Evolutionary conservation across 441 rosid genomes (phyloP), one percentile per base, ranked within the genome.

Genomic region (Syzygium malaccense): DNA sequence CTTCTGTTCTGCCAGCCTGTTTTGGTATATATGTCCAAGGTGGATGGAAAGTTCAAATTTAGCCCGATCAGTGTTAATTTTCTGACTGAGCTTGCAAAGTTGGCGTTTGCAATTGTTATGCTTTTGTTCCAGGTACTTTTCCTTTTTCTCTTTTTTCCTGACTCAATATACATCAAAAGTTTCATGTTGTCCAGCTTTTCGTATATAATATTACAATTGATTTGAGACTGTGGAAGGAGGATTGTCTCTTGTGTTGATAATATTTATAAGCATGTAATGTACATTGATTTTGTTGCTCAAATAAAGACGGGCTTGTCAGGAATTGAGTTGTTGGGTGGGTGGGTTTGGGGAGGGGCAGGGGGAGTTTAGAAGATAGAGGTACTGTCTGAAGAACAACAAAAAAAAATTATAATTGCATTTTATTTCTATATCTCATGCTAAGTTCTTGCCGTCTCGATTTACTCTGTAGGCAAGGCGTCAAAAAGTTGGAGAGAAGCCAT

Each of bases 31-130:
- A 97, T 96, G 97, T 97, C 96, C 89, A 97, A 97, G 91, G 97
- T 96, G 87, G 98, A 96, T 93, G 99, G 99, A 86, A 92, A 89
- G 88, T 97, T 97, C 93, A 92, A 92, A 87, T 97, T 96, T 87
- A 97, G 98, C 92, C 99, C 99, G 28, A 90, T 96, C 80, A 96
- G 98, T 49, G 99, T 97, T 86, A 97, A 97, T 93, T 96, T 97
- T 92, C 92, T 96, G 95, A 96, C 98, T 6, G 99, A 97, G 89
- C 90, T 87, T 58, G 93, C 97, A 53, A 97, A 97, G 90, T 95
- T 97, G 93, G 58, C 94, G 55, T 96, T 97, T 90, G 99, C 99
- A 51, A 55, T 96, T 92, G 91, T 95, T 91, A 97, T 97, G 99
- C 97, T 97, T 87, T 83, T 97, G n/a, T 32, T 94, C 88, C 95